Base-by-base conservation (phyloP, 441 rosid species). In the Metrosideros polymorpha region DNA sequence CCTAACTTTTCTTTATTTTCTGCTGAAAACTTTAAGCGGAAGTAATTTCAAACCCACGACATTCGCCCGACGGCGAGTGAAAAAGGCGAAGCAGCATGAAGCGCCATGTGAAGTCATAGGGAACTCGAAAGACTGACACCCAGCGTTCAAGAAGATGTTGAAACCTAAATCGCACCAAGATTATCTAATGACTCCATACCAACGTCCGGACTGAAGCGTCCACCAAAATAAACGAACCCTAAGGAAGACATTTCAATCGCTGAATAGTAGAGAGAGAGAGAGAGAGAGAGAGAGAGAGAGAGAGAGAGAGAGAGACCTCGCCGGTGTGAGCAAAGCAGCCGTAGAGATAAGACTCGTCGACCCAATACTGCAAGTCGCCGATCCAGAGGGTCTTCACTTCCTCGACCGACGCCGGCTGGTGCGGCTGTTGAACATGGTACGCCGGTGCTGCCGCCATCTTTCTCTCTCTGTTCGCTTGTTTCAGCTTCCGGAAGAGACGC, bases 361-460 rank as follows among this genome's bases (percentile, higher is more conserved):
- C 96, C 99, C 99, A 97, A 55, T 93, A 95, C 91, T 93, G 99
- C 39, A 97, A 93, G 93, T 97, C 99, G 45, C 99, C 99, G 86
- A 97, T 97, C 99, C 99, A 95, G 32, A 97, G 99, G 24, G 99
- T 96, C 86, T 98, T 90, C 2, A 97, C 99, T 91, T 97, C 99
- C 89, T 97, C 99, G 8, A 92, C 92, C 22, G 99, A 90, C 45
- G 94, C 90, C 3, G 99, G 98, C 86, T 97, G 99, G 88, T 95
- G 99, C 88, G 93, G 93, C 87, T 89, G 90, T 71, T 85, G 87
- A 19, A 88, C 86, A 27, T 82, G 84, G 56, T 87, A 57, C 29
- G 89, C 91, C 75, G 83, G 52, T 84, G 79, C 85, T 83, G 89
- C 86, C 82, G 89, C 89, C 90, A 86, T 87, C n/a, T n/a, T n/a